Percentiles rank a stretch among this genome's conserved stretches.
These are phyloP conservation scores for Psilocybe cyanescens DNA, from an alignment of 768 basidiomycete genomes.

Conservation along the genomic window DNA sequence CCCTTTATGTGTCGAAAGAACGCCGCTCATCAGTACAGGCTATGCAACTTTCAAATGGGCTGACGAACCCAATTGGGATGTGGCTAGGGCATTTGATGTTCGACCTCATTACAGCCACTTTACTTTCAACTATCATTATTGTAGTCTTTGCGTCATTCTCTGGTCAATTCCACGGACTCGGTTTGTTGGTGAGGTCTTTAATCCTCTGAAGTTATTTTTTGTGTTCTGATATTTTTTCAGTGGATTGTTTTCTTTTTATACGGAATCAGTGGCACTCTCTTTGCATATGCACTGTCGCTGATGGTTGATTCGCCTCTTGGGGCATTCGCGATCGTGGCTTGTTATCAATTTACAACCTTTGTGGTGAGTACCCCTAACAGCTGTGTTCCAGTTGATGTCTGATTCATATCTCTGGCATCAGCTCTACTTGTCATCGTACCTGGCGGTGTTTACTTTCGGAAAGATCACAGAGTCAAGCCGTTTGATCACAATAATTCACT, in stretches of 20 bases:
- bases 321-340: constrained; percentile 74
- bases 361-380: constrained; percentile 51
- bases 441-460: constrained; percentile 76
- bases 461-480: constrained; percentile 54
- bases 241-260: constrained; percentile 76
- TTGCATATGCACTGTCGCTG: constrained; percentile 69
- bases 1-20: constrained; percentile 77
- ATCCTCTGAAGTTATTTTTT: background rate
- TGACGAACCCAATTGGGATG: constrained; percentile 68
- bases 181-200: constrained; percentile 22
- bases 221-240: constrained; percentile 35
- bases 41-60: constrained; percentile 81
- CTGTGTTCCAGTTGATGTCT: background rate
- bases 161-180: constrained; percentile 70
- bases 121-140: constrained; percentile 65
- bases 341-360: constrained; percentile 74
- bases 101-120: constrained; percentile 62
- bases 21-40: constrained; percentile 75
- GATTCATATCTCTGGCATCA: background rate
- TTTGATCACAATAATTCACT: constrained; percentile 70
- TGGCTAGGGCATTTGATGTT: constrained; percentile 84
- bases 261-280: constrained; percentile 68
- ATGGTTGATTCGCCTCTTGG: constrained; percentile 67
- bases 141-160: constrained; percentile 61
- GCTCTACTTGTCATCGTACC: constrained; percentile 66